Percentiles rank a stretch among this genome's conserved stretches.
Evolutionary conservation across 2,329 filamentous ascomycete genomes (phyloP).

Genomic region (Verticillium albo-atrum): DNA sequence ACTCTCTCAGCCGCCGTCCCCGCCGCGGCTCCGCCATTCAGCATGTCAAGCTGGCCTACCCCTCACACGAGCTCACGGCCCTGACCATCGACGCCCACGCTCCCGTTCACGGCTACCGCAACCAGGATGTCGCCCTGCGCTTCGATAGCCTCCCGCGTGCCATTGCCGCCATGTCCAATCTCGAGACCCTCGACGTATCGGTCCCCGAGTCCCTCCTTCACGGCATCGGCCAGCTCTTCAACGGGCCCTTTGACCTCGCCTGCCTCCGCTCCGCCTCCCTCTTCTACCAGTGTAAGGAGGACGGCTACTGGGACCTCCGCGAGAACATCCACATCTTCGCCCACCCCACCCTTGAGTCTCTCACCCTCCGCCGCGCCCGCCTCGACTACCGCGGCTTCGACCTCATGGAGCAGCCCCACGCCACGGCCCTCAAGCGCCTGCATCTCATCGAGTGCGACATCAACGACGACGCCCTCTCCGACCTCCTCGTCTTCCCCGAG

Average conservation of each 20-base stretch:
- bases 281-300: conserved; percentile 39
- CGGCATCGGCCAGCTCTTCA: conserved; percentile 44
- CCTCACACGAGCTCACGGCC: conserved; percentile 35
- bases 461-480: conserved; percentile 34
- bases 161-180: conserved; percentile 44
- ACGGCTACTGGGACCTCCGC: conserved; percentile 44
- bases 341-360: conserved; percentile 41
- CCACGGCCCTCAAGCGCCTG: conserved; percentile 37
- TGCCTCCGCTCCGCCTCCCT: conserved; percentile 41
- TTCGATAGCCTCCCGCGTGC: conserved; percentile 40
- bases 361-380: conserved; percentile 38
- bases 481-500: conserved; percentile 36
- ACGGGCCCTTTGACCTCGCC: conserved; percentile 45
- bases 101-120: conserved; percentile 26
- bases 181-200: conserved; percentile 40
- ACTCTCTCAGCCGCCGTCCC: conserved; percentile 39
- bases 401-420: conserved; percentile 40
- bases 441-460: conserved; percentile 47
- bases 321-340: conserved; percentile 49
- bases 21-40: conserved; percentile 43
- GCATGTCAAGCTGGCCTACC: conserved; percentile 39
- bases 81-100: conserved; percentile 28
- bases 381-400: conserved; percentile 44
- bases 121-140: conserved; percentile 19
- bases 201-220: conserved; percentile 38